Evolutionary conservation across 176 grass and related monocot species (phyloP).

Genomic region (Eleusine coracana): DNA sequence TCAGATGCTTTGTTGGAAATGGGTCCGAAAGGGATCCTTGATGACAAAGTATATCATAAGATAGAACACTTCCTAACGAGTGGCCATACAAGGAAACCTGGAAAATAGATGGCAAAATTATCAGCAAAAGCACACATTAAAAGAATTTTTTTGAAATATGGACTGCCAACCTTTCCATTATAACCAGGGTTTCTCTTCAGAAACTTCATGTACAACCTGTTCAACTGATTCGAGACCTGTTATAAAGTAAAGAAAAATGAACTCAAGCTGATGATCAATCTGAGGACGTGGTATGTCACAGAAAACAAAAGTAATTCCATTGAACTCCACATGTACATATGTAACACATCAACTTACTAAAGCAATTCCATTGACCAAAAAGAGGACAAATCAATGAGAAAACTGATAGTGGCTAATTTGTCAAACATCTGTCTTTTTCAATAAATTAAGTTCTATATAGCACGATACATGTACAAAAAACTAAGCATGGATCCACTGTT

Average conservation of each 20-base stretch:
- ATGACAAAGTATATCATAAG: slow-evolving; percentile 98
- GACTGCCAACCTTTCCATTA: slow-evolving; percentile 72
- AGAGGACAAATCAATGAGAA: not conserved
- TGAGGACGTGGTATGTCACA: not conserved
- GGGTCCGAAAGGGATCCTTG: slow-evolving; percentile 67
- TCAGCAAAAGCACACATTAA: not conserved
- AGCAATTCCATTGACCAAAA: not conserved
- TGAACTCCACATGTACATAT: not conserved
- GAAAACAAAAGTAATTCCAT: not conserved
- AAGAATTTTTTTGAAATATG: not conserved
- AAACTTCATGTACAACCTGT: slow-evolving; percentile 87
- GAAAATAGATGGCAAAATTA: slow-evolving; percentile 18
- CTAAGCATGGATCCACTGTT: not conserved
- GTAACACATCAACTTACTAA: not conserved
- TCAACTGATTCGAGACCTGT: slow-evolving; percentile 94
- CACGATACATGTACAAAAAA: not conserved
- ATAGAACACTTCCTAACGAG: slow-evolving; percentile 93
- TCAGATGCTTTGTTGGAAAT: slow-evolving; percentile 61
- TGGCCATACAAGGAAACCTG: slow-evolving; percentile 97
- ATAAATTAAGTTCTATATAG: not conserved
- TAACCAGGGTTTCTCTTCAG: slow-evolving; percentile 96
- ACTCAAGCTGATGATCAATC: not conserved
- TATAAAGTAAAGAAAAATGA: slow-evolving; percentile 22
- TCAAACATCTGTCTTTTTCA: not conserved
- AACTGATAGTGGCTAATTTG: not conserved